Evolutionary conservation across 23 red algal species (phyloP).

Genomic region (Cyanidiococcus yangmingshanensis): DNA sequence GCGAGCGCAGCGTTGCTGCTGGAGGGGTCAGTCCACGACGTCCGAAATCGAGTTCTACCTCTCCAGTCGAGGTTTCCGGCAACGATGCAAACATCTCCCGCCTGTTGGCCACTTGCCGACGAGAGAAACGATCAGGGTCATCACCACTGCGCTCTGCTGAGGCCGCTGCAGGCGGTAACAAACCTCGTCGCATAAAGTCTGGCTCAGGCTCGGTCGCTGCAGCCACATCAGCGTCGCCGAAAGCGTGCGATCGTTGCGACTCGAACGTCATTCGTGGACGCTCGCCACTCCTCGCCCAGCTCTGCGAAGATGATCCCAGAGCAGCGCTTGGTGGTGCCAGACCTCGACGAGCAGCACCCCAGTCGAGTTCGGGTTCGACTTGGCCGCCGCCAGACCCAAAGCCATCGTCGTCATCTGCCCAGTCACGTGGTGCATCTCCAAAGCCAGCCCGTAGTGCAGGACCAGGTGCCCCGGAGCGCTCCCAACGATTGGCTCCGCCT

Average conservation of each 20-base stretch:
- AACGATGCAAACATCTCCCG: background rate
- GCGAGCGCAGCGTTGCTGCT: background rate
- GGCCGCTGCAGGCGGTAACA: background rate
- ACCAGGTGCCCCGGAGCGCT: background rate
- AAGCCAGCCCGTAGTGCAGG: background rate
- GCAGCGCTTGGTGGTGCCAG: background rate
- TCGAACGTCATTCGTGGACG: background rate
- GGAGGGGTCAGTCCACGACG: slow-evolving; percentile 3
- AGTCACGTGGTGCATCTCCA: slow-evolving; percentile 6
- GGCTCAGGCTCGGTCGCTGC: background rate
- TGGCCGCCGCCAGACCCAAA: background rate
- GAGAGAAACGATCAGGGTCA: background rate
- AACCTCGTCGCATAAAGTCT: background rate
- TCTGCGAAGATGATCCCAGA: background rate
- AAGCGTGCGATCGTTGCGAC: background rate
- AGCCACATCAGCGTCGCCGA: background rate
- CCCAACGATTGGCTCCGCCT: background rate
- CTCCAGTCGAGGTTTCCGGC: background rate
- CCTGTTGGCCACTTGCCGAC: background rate
- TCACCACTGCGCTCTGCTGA: background rate
- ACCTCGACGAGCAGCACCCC: slow-evolving; percentile 3
- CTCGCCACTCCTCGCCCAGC: background rate
- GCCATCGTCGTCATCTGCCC: slow-evolving; percentile 3
- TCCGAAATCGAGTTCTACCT: background rate
- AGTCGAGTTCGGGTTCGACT: slow-evolving; percentile 12